Conservation (phyloP, 257 asterid species). For the Solanum pinnatisectum region DNA sequence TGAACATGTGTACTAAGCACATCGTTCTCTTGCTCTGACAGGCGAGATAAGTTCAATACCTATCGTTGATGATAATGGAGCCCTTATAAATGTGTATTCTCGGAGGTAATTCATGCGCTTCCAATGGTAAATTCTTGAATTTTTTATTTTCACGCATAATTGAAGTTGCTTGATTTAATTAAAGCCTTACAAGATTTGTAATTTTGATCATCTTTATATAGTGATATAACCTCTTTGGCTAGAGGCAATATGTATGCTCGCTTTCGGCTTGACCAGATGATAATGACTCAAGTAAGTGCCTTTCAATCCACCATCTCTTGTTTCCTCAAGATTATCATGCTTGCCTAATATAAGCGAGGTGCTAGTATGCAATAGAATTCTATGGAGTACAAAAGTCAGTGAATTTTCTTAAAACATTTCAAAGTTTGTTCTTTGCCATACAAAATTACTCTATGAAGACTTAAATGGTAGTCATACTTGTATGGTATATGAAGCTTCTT, state of each 20-base stretch:
- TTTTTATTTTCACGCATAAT: background rate
- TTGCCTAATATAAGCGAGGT: background rate
- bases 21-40: conserved; percentile 19
- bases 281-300: conserved; percentile 41
- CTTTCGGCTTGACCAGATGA: conserved; percentile 42
- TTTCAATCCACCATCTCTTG: background rate
- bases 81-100: conserved; percentile 40
- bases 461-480: background rate
- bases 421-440: background rate
- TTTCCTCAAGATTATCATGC: background rate
- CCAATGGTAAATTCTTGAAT: background rate
- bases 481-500: background rate
- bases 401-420: background rate
- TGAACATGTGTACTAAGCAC: background rate
- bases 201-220: conserved; percentile 13
- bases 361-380: background rate
- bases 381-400: background rate
- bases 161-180: background rate
- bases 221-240: conserved; percentile 62
- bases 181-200: background rate
- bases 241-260: conserved; percentile 37
- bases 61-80: conserved; percentile 37
- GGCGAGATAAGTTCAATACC: conserved; percentile 63
- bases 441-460: background rate
- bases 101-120: conserved; percentile 36